Base-by-base conservation (phyloP, 345 rosid species). In the Hibiscus tridactylites region DNA sequence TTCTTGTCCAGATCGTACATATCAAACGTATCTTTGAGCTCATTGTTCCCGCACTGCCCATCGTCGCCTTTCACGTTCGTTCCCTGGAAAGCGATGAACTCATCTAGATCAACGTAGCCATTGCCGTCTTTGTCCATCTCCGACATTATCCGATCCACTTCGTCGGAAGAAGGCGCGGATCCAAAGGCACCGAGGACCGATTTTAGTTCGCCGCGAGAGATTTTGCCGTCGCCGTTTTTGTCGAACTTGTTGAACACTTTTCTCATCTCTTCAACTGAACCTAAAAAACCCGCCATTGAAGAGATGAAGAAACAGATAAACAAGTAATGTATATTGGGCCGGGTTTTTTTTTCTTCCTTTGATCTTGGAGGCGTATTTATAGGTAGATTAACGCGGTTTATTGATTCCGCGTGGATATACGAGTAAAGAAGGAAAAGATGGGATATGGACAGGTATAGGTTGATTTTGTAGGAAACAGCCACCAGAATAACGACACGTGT, bases 51-150 rank as follows among this genome's bases (percentile, higher is more conserved):
- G 53, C 77, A 47, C 28, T 11, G 2, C 26, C 62, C 61, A 56
- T 52, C 69, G 0, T 15, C 50, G 71, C 49, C 17, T 7, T 47
- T 49, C 24, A 6, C 21, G 29, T 21, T 6, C 26, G 70, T 21
- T 35, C 57, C 65, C 35, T 85, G 77, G 71, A 87, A 85, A 33
- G 80, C 86, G 3, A 84, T 72, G 83, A 91, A 95, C 75, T 95
- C 99, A 54, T 89, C 91, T 61, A 95, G 71, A 71, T 91, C 89
- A 49, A 91, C 87, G 80, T 76, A 80, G 65, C 96, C 97, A 73
- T 92, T 85, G 0, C 99, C 97, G 74, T 95, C 99, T 33, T 79
- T 89, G 84, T 95, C 99, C 82, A 91, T 81, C 77, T 90, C 96
- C 37, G 78, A 54, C 87, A 95, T 90, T 74, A 90, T 85, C 8